Conservation (phyloP, 495 filamentous ascomycete species). For the Stereocaulon alpinum region DNA sequence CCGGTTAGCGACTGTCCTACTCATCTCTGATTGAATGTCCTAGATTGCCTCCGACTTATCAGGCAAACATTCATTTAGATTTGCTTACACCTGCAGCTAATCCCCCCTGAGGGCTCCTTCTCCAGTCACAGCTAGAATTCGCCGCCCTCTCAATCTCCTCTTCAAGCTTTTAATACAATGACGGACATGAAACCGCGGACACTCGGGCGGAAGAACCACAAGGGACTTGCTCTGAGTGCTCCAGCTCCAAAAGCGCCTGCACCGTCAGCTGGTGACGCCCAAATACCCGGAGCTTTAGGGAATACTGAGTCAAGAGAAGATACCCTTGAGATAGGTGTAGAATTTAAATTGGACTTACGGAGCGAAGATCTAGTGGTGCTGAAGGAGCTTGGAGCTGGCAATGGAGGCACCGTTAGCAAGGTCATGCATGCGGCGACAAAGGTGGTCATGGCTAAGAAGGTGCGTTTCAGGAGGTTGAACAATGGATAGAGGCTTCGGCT, state of each 20-base stretch:
- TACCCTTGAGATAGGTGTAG: constrained; percentile 91
- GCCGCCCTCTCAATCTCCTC: not conserved
- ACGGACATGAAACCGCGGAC: constrained; percentile 83
- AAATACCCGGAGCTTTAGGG: constrained; percentile 49
- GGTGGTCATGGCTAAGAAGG: constrained; percentile 96
- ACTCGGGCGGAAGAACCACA: constrained; percentile 96
- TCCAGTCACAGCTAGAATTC: too few relatives aligned
- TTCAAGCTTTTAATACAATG: constrained; percentile 37
- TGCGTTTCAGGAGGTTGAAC: constrained; percentile 25
- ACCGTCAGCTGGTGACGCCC: constrained; percentile 48
- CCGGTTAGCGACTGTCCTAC: not conserved
- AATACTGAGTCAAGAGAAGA: constrained; percentile 55
- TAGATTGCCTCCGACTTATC: not conserved
- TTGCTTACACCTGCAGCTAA: not conserved
- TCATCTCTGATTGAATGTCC: not conserved
- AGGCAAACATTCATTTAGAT: not conserved
- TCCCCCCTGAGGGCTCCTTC: not conserved
- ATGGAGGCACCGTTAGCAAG: constrained; percentile 96
- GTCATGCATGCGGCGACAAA: constrained; percentile 91
- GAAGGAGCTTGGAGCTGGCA: constrained; percentile 90
- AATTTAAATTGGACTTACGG: constrained; percentile 85
- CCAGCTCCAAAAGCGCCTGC: constrained; percentile 49
- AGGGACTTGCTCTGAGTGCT: constrained; percentile 76
- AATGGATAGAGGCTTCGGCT: not conserved
- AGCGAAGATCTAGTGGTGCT: constrained; percentile 87